phyloP scores from a whole-genome alignment of 345 rosid species.

The Acer saccharum region DNA sequence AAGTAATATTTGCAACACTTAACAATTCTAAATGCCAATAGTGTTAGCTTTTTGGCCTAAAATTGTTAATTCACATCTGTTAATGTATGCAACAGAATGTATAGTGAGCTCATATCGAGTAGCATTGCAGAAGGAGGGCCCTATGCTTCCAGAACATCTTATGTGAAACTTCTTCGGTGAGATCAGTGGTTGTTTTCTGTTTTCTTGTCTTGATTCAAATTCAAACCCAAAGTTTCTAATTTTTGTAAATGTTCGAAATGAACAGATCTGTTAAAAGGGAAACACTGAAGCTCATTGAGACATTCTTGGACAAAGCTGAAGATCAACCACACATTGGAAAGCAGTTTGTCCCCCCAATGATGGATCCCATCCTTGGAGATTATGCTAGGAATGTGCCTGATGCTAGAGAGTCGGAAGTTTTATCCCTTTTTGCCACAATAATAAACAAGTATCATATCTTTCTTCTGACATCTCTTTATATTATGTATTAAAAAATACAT shows the following conservation, averaged over 20 bases:
- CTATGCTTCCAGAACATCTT: slow-evolving; percentile 82
- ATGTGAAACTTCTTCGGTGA: slow-evolving; percentile 89
- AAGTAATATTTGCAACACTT: slow-evolving; percentile 49
- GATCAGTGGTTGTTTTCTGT: slow-evolving; percentile 21
- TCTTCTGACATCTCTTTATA: neutral
- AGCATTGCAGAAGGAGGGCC: slow-evolving; percentile 96
- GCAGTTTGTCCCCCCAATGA: slow-evolving; percentile 99
- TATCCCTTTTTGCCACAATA: slow-evolving; percentile 96
- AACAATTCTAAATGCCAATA: neutral
- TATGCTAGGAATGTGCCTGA: slow-evolving; percentile 98
- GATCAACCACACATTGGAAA: slow-evolving; percentile 96
- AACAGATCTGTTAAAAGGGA: slow-evolving; percentile 98
- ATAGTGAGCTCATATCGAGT: slow-evolving; percentile 97
- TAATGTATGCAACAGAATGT: slow-evolving; percentile 71
- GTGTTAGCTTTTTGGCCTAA: neutral
- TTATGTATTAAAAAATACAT: neutral
- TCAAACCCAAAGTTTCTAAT: neutral
- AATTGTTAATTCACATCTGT: slow-evolving; percentile 12
- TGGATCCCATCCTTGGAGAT: slow-evolving; percentile 97
- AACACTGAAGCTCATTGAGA: slow-evolving; percentile 94
- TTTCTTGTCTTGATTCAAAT: slow-evolving; percentile 1
- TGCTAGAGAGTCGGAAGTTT: slow-evolving; percentile 98
- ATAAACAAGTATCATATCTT: slow-evolving; percentile 77
- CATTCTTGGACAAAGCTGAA: slow-evolving; percentile 99
- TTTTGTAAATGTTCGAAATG: slow-evolving; percentile 17